Conservation (phyloP, 345 rosid genomes). For the Camelina sativa region DNA sequence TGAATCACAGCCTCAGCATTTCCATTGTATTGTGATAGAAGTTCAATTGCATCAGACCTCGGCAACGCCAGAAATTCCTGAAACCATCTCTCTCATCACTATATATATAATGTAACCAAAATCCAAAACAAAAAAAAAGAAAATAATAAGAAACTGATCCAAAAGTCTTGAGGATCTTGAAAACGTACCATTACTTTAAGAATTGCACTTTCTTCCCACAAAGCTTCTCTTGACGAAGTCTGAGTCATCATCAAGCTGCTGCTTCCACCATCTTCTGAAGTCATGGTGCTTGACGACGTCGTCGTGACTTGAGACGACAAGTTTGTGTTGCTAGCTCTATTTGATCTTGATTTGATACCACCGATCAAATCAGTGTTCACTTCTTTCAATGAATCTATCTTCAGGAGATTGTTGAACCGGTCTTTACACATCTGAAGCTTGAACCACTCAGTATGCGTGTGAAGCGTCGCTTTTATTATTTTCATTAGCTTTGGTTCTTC, state of each 20-base stretch:
- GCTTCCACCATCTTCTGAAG: constrained; percentile 80
- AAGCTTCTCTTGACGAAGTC: constrained; percentile 64
- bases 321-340: constrained; percentile 66
- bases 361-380: constrained; percentile 56
- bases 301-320: constrained; percentile 84
- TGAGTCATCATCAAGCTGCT: constrained; percentile 55
- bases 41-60: constrained; percentile 94
- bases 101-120: not conserved
- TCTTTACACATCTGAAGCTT: constrained; percentile 95
- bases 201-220: constrained; percentile 84
- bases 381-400: constrained; percentile 79
- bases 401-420: constrained; percentile 62
- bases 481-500: constrained; percentile 92
- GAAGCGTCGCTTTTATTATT: constrained; percentile 85
- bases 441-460: constrained; percentile 87
- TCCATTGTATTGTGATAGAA: constrained; percentile 83
- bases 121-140: not conserved
- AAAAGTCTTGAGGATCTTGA: constrained; percentile 14
- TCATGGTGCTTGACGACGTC: constrained; percentile 64
- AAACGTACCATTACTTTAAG: constrained; percentile 94
- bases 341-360: constrained; percentile 60
- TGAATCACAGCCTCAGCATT: constrained; percentile 86
- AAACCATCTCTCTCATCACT: constrained; percentile 24
- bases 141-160: not conserved
- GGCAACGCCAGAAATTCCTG: constrained; percentile 99